Evolutionary conservation across 257 asterid species (phyloP), one percentile per base, ranked within the genome.

Genomic region (Ilex aquifolium): DNA sequence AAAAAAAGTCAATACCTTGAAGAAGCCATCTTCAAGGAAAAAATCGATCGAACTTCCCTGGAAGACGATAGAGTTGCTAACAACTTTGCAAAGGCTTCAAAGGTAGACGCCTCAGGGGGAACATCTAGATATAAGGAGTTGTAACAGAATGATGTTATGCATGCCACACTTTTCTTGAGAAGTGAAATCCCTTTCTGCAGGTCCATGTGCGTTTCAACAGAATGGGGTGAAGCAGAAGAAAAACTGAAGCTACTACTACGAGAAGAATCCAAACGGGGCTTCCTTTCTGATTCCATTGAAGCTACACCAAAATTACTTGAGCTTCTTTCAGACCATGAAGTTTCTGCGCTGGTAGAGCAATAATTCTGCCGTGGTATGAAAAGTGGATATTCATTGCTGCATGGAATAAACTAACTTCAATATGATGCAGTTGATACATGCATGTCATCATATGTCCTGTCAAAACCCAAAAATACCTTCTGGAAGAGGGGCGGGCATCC

Each of bases 111-210:
- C 53, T 90, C 99, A 0, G 79, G 53, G 36, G 97, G 99, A 69
- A 93, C 88, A 60, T 93, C 95, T 74, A 87, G 70, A 56, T 82
- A 76, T 68, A 90, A 64, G 48, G 83, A 75, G 79, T 81, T 85
- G 63, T 85, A 87, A 80, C 95, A 87, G 79, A 82, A 87, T 11
- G 97, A 91, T 60, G 97, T 87, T 61, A 82, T 68, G 81, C 99
- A 90, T 52, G 97, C 95, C 69, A 93, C 99, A 56, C 96, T 93
- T 78, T 87, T 90, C 90, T 93, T 93, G 59, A 93, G 95, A 79
- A 93, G 99, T 54, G 97, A 89, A 65, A 93, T 87, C 77, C 97
- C 99, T 86, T 93, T 93, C 84, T 90, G 97, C 85, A 93, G 78
- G 79, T 93, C 99, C 84, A 83, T 88, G 79, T 93, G 99, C 40